Evolutionary conservation across 768 basidiomycete species (phyloP), one percentile per base, ranked within the genome.

Genomic region (Lactarius quietus): DNA sequence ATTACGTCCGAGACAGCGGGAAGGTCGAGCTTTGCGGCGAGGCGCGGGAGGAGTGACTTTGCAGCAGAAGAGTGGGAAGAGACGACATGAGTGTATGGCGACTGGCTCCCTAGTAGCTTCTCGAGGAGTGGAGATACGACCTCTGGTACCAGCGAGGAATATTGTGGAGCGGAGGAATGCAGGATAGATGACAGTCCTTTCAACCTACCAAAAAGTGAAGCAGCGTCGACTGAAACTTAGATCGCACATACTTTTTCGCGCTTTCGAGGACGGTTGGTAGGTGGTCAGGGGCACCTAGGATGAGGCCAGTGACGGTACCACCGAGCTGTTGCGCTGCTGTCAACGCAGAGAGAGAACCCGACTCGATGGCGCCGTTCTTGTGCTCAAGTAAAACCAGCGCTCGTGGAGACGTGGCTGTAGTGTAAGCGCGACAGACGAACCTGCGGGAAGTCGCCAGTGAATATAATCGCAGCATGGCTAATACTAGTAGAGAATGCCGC

Each of bases 1-100:
- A 88, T 91, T 70, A 98, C 85, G 76, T 98, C 95, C 38, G 94
- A 94, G 66, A 97, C 84, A 66, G 93, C 93, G 8, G 94, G 93
- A 26, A 89, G 84, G 75, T 96, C 87, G n/a, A 98, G 84, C 67
- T 80, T 82, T 15, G 93, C 96, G 1, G 96, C 93, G 12, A 97
- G 86, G 66, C 96, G 91, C 45, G 97, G 97, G 63, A 98, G 83
- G 68, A 98, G 80, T 38, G 94, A 93, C 78, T 97, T 98, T 63
- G 93, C 93, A 56, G 88, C 84, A 5, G 95, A 93, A 0, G 95
- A 93, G 70, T 97, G 95, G 14, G 94, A 86, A 31, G 92, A 93
- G 59, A 96, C 89, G 70, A 98, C 83, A 74, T 99, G 96, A 6
- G 96, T 95, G 79, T 86, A 98, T 56, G 82, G 76, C 6, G 82